These are phyloP conservation scores for Aegilops sharonensis DNA, from an alignment of 176 grass and related monocot species.

Conservation along the genomic window DNA sequence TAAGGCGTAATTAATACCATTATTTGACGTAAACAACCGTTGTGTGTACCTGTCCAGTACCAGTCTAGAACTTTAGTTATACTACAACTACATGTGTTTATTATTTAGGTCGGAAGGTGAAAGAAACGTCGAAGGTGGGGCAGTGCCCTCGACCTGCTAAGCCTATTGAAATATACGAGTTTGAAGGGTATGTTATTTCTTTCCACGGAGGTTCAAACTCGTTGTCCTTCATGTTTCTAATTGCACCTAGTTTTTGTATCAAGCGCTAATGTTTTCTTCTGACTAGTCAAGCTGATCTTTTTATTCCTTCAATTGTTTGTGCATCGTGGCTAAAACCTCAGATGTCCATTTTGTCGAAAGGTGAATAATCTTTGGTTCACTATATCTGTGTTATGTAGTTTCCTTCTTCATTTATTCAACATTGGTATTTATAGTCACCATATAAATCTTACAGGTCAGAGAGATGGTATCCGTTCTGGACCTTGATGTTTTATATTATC, in stretches of 20 bases:
- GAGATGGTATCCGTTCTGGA: conserved; percentile 85
- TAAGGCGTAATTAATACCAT: not conserved
- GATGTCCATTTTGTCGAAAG: conserved; percentile 96
- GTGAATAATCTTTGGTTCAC: conserved; percentile 34
- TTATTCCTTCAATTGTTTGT: conserved; percentile 29
- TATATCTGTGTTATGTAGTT: not conserved
- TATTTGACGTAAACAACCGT: not conserved
- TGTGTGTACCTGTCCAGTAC: not conserved
- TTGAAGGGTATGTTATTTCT: conserved; percentile 62
- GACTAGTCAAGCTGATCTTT: not conserved
- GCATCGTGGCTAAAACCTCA: conserved; percentile 35
- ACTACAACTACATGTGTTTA: not conserved
- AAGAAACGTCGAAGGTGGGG: conserved; percentile 74
- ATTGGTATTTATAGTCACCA: not conserved
- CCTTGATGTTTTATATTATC: conserved; percentile 91
- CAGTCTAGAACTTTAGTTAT: not conserved
- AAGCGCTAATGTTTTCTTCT: not conserved
- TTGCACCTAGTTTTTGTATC: not conserved
- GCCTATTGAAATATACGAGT: conserved; percentile 94
- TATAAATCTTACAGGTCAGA: conserved; percentile 65
- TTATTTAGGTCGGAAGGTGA: conserved; percentile 66
- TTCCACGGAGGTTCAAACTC: not conserved
- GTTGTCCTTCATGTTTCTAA: not conserved
- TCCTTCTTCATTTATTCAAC: conserved; percentile 8
- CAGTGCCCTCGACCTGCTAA: conserved; percentile 74